Base-by-base conservation (phyloP, 768 basidiomycete genomes). In the Amanita molliuscula region DNA sequence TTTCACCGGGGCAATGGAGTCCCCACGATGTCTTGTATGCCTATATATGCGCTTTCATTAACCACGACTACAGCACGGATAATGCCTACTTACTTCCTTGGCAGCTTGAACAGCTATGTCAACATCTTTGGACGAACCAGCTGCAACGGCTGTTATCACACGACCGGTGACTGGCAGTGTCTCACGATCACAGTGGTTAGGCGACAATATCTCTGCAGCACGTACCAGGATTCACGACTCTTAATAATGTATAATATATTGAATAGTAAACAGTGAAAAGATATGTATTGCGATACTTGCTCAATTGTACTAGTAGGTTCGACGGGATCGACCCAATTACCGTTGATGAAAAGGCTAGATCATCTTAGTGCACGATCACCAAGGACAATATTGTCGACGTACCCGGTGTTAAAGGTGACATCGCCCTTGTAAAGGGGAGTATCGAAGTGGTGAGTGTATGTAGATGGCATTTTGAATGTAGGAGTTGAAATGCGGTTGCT, bases 61-160 rank as follows among this genome's bases (percentile, higher is more conserved):
- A 29, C 10, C 29, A 29, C 26, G 9, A 28, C 26, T 8, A 28
- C 26, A 28, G 1, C 3, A 6, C 9, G 9, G 11, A 29, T 11
- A 10, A 29, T 11, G 9, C 10, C 29, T 29, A 29, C 29, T 11
- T 29, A 29, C 29, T 29, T 29, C 29, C 29, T 78, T 73, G 0
- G 86, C 86, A 37, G 74, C 82, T 3, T 69, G 64, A 50, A 90
- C 89, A 0, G 90, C 89, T 36, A 62, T 57, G 63, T 94, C 84
- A 53, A 94, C 79, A 59, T 93, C 91, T 54, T 78, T 73, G 10
- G 71, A 52, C 2, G 78, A 78, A 26, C 74, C 89, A 59, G 77
- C 79, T 0, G 77, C 64, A 53, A 89, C 65, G 36, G 69, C 51
- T 0, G 78, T 78, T 59, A 82, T 72, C 41, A 76, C 55, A 59